phyloP scores from a whole-genome alignment of 2,329 filamentous ascomycete genomes.

The Colletotrichum tofieldiae region DNA sequence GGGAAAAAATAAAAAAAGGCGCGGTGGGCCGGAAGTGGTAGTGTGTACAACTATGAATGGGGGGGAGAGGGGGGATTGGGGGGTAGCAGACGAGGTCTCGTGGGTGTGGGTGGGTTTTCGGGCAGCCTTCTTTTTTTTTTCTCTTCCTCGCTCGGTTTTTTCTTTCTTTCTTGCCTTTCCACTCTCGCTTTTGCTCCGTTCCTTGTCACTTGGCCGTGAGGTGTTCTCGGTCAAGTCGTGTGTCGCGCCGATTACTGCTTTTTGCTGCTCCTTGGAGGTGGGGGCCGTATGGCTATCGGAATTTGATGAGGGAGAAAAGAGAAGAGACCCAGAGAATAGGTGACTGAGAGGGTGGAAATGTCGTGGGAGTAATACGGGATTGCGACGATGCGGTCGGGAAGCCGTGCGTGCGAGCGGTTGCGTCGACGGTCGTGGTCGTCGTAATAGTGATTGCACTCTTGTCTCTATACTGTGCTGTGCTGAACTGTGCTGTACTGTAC shows the following conservation, averaged over 20 bases:
- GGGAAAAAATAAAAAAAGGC: constrained; percentile 15
- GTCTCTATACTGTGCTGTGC: no score
- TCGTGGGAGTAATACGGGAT: constrained; percentile 42
- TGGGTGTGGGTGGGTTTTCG: constrained; percentile 31
- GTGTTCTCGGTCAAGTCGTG: constrained; percentile 2
- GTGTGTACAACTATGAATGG: constrained; percentile 6
- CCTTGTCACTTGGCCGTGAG: constrained; percentile 9
- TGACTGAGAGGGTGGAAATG: constrained; percentile 33
- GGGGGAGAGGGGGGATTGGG: not conserved
- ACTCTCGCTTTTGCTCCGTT: not conserved
- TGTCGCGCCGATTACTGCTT: constrained; percentile 23
- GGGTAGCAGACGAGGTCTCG: constrained; percentile 26
- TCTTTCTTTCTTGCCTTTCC: not conserved
- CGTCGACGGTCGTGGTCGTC: constrained; percentile 28
- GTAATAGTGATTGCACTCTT: not conserved
- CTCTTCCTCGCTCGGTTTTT: constrained; percentile 6
- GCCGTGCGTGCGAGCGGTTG: constrained; percentile 22
- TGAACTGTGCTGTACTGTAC: no score
- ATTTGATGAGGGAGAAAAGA: constrained; percentile 41
- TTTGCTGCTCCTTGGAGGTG: constrained; percentile 32
- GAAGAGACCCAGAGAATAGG: constrained; percentile 37
- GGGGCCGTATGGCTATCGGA: constrained; percentile 39
- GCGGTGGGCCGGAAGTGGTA: constrained; percentile 34
- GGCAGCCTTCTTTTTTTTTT: not conserved
- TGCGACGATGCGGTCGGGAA: constrained; percentile 25